Evolutionary conservation across 495 filamentous ascomycete genomes (phyloP).

Genomic region (Xylaria longipes): DNA sequence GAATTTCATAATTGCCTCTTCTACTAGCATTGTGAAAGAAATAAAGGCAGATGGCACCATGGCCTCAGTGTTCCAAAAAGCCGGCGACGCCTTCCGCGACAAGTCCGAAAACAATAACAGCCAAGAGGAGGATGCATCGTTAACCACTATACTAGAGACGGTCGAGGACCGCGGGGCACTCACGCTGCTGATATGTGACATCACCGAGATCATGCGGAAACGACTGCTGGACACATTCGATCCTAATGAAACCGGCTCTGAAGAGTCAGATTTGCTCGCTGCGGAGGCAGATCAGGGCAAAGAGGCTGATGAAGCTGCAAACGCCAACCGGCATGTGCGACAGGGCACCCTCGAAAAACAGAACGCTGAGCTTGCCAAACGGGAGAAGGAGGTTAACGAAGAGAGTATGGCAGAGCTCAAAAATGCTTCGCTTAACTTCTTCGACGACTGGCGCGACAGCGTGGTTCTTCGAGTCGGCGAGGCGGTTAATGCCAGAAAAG

Average conservation of each 20-base stretch:
- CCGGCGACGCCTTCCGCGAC: conserved; percentile 30
- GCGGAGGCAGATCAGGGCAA: conserved; percentile 27
- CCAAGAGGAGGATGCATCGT: conserved; percentile 36
- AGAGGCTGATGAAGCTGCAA: conserved; percentile 32
- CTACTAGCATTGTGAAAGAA: not conserved
- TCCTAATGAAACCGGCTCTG: conserved; percentile 35
- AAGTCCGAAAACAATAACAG: conserved; percentile 8
- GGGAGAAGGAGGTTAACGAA: conserved; percentile 44
- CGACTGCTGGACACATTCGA: conserved; percentile 47
- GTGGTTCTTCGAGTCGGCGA: conserved; percentile 69
- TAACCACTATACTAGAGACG: conserved; percentile 36
- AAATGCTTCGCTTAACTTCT: conserved; percentile 52
- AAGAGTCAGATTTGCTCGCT: conserved; percentile 24
- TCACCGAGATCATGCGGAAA: conserved; percentile 51
- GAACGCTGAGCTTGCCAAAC: conserved; percentile 33
- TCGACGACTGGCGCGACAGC: conserved; percentile 69
- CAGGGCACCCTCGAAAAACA: conserved; percentile 39
- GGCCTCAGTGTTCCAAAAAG: conserved; percentile 35
- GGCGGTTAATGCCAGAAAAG: conserved; percentile 65
- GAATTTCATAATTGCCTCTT: not conserved
- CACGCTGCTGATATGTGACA: conserved; percentile 46
- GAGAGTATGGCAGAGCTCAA: conserved; percentile 46
- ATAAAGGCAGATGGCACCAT: conserved; percentile 20
- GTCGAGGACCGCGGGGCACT: conserved; percentile 45
- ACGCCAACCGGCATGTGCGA: conserved; percentile 26